Conservation (phyloP, 306 rosid species). For the barrel medic (Medicago truncatula) region MtrunA17r5.0-ANR NC_053042.1:56633001-56633500, state of each 20-base stretch:
- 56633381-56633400: background rate
- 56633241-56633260: background rate
- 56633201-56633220: background rate
- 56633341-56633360: background rate
- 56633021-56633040: too few relatives aligned
- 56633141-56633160: background rate
- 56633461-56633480: background rate
- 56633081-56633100: too few relatives aligned
- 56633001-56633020: too few relatives aligned
- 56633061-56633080: too few relatives aligned
- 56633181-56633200: background rate
- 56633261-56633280: background rate
- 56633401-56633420: background rate
- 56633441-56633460: background rate
- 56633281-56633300: too few relatives aligned
- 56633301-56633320: too few relatives aligned
- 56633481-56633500: background rate
- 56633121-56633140: background rate
- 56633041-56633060: too few relatives aligned
- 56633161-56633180: background rate
- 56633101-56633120: background rate
- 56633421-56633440: conserved; percentile 8
- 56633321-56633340: background rate
- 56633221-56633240: background rate
- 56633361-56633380: background rate